These are phyloP conservation scores for Atalantia buxifolia DNA, from an alignment of 345 rosid species.

Conservation along the genomic window DNA sequence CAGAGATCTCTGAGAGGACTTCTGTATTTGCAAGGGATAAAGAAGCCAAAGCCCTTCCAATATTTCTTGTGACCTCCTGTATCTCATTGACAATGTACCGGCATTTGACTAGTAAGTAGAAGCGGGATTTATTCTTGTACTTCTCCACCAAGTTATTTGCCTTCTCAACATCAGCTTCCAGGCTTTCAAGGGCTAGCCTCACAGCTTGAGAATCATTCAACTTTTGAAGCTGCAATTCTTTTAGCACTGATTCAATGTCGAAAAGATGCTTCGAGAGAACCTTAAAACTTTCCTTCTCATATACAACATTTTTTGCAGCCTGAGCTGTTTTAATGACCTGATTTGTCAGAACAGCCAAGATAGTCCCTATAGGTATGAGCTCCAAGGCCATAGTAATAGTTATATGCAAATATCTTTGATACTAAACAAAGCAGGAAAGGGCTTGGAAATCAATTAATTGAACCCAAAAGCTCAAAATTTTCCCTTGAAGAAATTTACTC, in stretches of 20 bases:
- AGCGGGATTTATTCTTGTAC: conserved; percentile 50
- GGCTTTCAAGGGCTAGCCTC: conserved; percentile 47
- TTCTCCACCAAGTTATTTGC: conserved; percentile 58
- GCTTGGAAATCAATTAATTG: not conserved
- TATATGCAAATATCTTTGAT: not conserved
- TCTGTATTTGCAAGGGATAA: conserved; percentile 54
- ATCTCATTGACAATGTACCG: conserved; percentile 56
- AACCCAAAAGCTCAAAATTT: not conserved
- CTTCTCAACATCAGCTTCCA: conserved; percentile 59
- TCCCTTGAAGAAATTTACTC: not conserved
- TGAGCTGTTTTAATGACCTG: conserved; percentile 70
- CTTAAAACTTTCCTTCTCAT: conserved; percentile 67
- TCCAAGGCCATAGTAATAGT: conserved; percentile 40
- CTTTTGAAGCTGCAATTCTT: conserved; percentile 50
- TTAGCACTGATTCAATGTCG: conserved; percentile 62
- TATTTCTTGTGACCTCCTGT: conserved; percentile 59
- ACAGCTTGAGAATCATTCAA: conserved; percentile 58
- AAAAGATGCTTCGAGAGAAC: conserved; percentile 60
- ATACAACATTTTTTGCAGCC: conserved; percentile 59
- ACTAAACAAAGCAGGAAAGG: not conserved
- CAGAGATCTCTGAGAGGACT: conserved; percentile 50
- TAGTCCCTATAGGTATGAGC: conserved; percentile 66
- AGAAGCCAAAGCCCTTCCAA: conserved; percentile 59
- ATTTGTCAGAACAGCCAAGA: conserved; percentile 51
- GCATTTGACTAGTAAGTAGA: conserved; percentile 58